Percentiles rank a stretch among this genome's conserved stretches.
phyloP scores from a whole-genome alignment of 2,329 filamentous ascomycete species.

The Pestalotiopsis sp. region DNA sequence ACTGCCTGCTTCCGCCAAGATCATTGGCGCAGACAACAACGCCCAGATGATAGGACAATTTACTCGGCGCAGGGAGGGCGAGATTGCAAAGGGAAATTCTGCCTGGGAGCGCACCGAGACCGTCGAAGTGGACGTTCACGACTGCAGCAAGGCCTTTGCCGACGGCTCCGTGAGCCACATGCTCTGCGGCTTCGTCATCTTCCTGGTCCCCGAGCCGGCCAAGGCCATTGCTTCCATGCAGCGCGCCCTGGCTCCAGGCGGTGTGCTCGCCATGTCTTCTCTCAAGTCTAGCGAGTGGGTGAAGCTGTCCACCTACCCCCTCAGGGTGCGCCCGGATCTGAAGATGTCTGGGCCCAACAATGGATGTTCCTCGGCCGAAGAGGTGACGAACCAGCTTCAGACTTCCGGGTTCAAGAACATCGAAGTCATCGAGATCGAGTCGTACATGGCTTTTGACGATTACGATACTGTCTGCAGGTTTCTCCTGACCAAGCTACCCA shows the following conservation, averaged over 20 bases:
- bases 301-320: conserved; percentile 16
- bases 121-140: conserved; percentile 9
- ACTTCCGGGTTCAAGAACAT: conserved; percentile 15
- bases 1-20: conserved; percentile 9
- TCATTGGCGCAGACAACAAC: conserved; percentile 19
- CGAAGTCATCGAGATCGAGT: conserved; percentile 13
- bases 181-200: conserved; percentile 16
- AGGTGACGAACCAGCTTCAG: conserved; percentile 11
- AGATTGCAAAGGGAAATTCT: conserved; percentile 10
- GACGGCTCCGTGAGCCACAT: conserved; percentile 18
- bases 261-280: conserved; percentile 18
- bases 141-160: conserved; percentile 13
- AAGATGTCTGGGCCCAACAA: conserved; percentile 6
- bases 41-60: conserved; percentile 18
- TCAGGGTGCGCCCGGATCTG: conserved; percentile 16
- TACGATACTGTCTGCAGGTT: conserved; percentile 17
- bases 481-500: conserved; percentile 17
- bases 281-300: conserved; percentile 16
- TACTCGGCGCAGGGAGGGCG: conserved; percentile 3
- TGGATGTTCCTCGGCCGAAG: conserved; percentile 15
- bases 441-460: conserved; percentile 15
- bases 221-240: conserved; percentile 15
- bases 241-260: conserved; percentile 14
- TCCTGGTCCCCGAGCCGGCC: conserved; percentile 17
- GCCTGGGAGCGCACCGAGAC: conserved; percentile 15